Evolutionary conservation across 2,329 filamentous ascomycete species (phyloP).

Genomic region (Pestalotiopsis fici): DNA sequence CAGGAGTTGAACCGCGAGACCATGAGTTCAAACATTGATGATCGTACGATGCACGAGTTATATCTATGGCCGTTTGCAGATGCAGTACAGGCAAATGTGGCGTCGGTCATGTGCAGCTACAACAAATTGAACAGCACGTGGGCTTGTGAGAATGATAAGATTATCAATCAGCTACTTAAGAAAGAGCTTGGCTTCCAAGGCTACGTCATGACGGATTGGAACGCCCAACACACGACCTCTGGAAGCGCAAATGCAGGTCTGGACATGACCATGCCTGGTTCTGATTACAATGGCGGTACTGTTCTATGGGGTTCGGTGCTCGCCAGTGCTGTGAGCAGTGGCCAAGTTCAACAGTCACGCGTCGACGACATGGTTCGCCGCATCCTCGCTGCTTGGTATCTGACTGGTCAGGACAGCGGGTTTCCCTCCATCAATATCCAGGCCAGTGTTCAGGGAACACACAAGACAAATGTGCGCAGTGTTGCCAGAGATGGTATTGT

Average conservation of each 20-base stretch:
- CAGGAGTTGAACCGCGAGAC: constrained; percentile 62
- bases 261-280: constrained; percentile 83
- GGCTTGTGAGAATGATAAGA: constrained; percentile 64
- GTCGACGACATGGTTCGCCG: constrained; percentile 69
- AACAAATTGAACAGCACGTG: constrained; percentile 72
- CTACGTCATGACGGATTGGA: constrained; percentile 66
- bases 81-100: constrained; percentile 65
- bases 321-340: constrained; percentile 54
- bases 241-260: constrained; percentile 67
- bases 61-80: constrained; percentile 71
- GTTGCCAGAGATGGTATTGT: constrained; percentile 60
- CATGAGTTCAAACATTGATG: constrained; percentile 59
- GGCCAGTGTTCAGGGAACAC: constrained; percentile 57
- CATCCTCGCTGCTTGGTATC: constrained; percentile 65
- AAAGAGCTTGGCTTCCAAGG: constrained; percentile 75
- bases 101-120: constrained; percentile 72
- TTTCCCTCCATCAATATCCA: constrained; percentile 56
- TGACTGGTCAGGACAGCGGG: constrained; percentile 50
- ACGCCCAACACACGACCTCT: constrained; percentile 73
- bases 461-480: constrained; percentile 63
- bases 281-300: constrained; percentile 52
- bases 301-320: constrained; percentile 59
- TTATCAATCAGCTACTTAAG: constrained; percentile 66
- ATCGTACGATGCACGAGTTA: constrained; percentile 68
- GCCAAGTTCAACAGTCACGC: constrained; percentile 57